Base-by-base conservation (phyloP, 1,284 basidiomycete species). In the Cystobasidiaceae sp. region DNA sequence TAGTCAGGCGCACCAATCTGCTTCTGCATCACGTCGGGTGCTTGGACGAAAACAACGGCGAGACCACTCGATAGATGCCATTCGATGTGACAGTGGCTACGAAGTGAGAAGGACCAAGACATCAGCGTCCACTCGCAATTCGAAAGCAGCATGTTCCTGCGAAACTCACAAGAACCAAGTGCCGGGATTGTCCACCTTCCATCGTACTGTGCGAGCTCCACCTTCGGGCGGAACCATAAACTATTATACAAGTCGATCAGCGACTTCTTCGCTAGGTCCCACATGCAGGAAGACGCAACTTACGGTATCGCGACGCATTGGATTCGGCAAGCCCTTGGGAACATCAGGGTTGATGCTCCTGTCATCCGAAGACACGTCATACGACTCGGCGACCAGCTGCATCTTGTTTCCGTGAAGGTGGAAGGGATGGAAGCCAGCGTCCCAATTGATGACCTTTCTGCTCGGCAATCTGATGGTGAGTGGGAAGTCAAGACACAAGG, bases 101-200 rank as follows among this genome's bases (percentile, higher is more conserved):
- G 25, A 41, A 25, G n/a, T 21, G 21, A 19, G n/a, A n/a, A n/a
- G n/a, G n/a, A n/a, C n/a, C n/a, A n/a, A n/a, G n/a, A n/a, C 25
- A 33, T 13, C 21, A 21, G 13, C 30, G 49, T 45, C 27, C 43
- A 57, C 55, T 23, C 50, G 19, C 60, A 44, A 58, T 60, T 66
- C 69, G 70, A 74, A 72, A 68, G 65, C 72, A 62, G 46, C 73
- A 55, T 54, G 57, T 45, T 61, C 77, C 48, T 74, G 88, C 74
- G 90, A 83, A n/a, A n/a, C 51, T 21, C 46, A 55, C 60, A 34
- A 63, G 33, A 90, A 78, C 89, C 90, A 92, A 1, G 82, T 83
- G 6, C 90, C 90, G 0, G 90, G 90, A 75, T 92, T 92, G 73
- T 91, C 86, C 0, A 87, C 86, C 56, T 84, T 76, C 66, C 89